A percentile compares a stretch with the other conserved stretches of the same genome.
Evolutionary conservation across 768 basidiomycete genomes (phyloP).

Genomic region (Boletus rubescentipes): DNA sequence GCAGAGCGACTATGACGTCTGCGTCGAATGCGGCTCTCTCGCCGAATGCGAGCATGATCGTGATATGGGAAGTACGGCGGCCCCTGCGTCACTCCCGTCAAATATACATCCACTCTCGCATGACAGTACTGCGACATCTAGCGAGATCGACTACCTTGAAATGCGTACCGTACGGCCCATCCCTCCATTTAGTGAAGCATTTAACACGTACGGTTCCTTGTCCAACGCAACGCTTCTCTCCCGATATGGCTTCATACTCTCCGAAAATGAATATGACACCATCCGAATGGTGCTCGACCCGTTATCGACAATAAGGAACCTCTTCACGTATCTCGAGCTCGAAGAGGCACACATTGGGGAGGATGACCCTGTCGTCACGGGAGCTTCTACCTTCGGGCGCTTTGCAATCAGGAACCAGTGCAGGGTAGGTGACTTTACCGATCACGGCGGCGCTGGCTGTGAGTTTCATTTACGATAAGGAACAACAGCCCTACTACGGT

Average conservation of each 20-base stretch:
- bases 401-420: constrained; percentile 25
- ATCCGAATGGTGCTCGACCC: constrained; percentile 36
- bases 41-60: constrained; percentile 67
- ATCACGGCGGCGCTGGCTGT: constrained; percentile 24
- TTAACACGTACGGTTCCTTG: constrained; percentile 75
- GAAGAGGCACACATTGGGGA: constrained; percentile 1
- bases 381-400: constrained; percentile 4
- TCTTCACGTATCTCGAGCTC: constrained; percentile 12
- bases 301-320: constrained; percentile 11
- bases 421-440: constrained; percentile 24
- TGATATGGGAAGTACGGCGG: constrained; percentile 15
- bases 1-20: constrained; percentile 75
- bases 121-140: constrained; percentile 7
- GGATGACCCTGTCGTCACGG: constrained; percentile 19
- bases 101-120: constrained; percentile 13
- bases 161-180: constrained; percentile 65
- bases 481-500: constrained; percentile 11
- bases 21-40: constrained; percentile 67
- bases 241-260: constrained; percentile 74
- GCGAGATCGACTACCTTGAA: constrained; percentile 48
- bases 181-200: constrained; percentile 53
- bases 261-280: constrained; percentile 68
- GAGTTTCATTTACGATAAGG: constrained; percentile 23
- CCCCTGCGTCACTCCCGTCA: not conserved
- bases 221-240: constrained; percentile 64